Conservation (phyloP, 1,284 basidiomycete species). For the Microbotryum intermedium region DNA sequence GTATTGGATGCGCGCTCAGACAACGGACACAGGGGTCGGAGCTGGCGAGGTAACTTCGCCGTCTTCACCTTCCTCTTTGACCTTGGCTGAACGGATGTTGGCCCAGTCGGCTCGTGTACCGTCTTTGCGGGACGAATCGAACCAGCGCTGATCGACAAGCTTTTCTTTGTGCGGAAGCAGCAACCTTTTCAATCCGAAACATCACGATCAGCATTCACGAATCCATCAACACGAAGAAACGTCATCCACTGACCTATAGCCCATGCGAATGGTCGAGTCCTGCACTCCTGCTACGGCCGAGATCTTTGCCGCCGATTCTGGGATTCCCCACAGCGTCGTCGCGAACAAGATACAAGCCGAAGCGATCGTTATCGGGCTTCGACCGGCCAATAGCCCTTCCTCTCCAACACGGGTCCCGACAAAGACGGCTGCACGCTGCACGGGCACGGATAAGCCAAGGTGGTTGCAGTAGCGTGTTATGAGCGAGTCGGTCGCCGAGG, state of each 20-base stretch:
- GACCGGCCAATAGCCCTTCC: constrained; percentile 79
- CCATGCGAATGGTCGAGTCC: constrained; percentile 85
- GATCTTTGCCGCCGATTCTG: constrained; percentile 73
- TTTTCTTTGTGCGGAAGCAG: constrained; percentile 25
- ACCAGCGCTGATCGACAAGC: constrained; percentile 29
- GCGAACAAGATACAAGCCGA: constrained; percentile 93
- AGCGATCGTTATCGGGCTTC: constrained; percentile 91
- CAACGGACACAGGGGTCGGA: no score
- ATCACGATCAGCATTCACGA: neutral
- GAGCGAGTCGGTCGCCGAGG: constrained; percentile 65
- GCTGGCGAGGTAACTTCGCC: no score
- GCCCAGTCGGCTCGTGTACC: constrained; percentile 9
- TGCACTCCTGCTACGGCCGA: constrained; percentile 93
- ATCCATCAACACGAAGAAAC: neutral
- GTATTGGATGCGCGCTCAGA: no score
- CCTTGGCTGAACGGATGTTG: neutral
- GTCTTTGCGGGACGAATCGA: constrained; percentile 9
- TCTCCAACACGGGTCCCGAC: constrained; percentile 74
- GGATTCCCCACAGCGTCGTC: constrained; percentile 65
- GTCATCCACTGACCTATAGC: constrained; percentile 35
- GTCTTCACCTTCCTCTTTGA: no score
- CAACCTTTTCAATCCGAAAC: constrained; percentile 6
- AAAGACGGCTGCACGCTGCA: constrained; percentile 74
- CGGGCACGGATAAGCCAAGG: constrained; percentile 70
- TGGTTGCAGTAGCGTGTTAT: constrained; percentile 93